phyloP scores from a whole-genome alignment of 2,329 filamentous ascomycete genomes.

The Penicillium sp. region DNA sequence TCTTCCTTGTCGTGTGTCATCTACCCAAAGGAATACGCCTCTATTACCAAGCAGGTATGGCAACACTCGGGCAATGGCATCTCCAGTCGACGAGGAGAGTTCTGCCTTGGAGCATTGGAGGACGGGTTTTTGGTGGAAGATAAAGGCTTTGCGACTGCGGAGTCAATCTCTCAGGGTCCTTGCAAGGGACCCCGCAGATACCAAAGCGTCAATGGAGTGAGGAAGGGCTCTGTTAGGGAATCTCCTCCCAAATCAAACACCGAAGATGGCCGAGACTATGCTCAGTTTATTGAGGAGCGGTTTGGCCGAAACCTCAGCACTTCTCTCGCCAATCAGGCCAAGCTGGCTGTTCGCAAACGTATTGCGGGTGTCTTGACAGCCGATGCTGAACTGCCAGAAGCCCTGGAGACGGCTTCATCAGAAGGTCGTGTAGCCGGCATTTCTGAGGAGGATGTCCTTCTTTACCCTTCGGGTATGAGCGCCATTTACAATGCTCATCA shows the following conservation, averaged over 20 bases:
- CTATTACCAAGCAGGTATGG: slow-evolving; percentile 87
- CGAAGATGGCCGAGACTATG: slow-evolving; percentile 55
- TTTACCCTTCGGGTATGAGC: slow-evolving; percentile 88
- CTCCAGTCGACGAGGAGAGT: slow-evolving; percentile 83
- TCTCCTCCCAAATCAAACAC: slow-evolving; percentile 15
- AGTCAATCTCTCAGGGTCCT: slow-evolving; percentile 27
- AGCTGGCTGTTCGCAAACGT: slow-evolving; percentile 71
- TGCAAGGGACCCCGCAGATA: slow-evolving; percentile 72
- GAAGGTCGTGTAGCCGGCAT: slow-evolving; percentile 47
- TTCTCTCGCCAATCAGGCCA: slow-evolving; percentile 69
- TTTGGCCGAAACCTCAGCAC: slow-evolving; percentile 85
- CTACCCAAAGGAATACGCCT: slow-evolving; percentile 58
- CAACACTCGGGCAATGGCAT: slow-evolving; percentile 90
- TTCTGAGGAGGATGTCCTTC: slow-evolving; percentile 75
- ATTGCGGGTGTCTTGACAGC: slow-evolving; percentile 78
- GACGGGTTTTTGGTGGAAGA: slow-evolving; percentile 57
- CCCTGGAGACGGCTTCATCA: slow-evolving; percentile 39
- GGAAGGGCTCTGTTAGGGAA: slow-evolving; percentile 47
- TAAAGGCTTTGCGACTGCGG: slow-evolving; percentile 25
- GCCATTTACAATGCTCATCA: slow-evolving; percentile 85
- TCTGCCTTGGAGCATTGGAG: slow-evolving; percentile 66
- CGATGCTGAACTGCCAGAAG: slow-evolving; percentile 58
- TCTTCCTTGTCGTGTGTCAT: slow-evolving; percentile 63
- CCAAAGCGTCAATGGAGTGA: slow-evolving; percentile 41
- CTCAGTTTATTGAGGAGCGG: slow-evolving; percentile 79